Base-by-base conservation (phyloP, 371 early-diverging fungal species). In the Apophysomyces sp. region DNA sequence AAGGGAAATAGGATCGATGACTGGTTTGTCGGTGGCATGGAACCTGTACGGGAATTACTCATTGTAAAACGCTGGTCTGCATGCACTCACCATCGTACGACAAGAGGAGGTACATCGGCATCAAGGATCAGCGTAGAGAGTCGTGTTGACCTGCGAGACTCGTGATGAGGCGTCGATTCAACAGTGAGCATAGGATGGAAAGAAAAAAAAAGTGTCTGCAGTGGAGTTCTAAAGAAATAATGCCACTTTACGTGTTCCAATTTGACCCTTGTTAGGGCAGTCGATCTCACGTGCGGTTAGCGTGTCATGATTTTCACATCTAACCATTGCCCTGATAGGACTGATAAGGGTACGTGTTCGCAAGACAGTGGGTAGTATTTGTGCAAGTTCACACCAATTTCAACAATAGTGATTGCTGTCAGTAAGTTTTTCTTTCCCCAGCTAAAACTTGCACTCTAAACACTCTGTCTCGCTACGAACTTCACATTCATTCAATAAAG, bases 11-110 rank as follows among this genome's bases (percentile, higher is more conserved):
- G 69, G 69, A 39, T 69, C 69, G 7, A 60, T 44, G 21, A 69
- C 41, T 4, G 69, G 69, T 24, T 53, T 58, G 56, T 69, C 65
- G 2, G 65, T 49, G 21, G 69, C 61, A 31, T 69, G 69, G 30
- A 69, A 69, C 69, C 69, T 69, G 9, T n/a, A 7, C 3, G 9
- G 6, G 16, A n/a, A 21, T 44, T 21, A 44, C 9, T 9, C 21
- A 32, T 60, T 15, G 13, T 34, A 7, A 26, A 28, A 26, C 31
- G 18, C 49, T 7, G 6, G 8, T 21, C 9, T 4, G n/a, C 16
- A 2, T 9, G 12, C 21, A 21, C 27, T 61, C 56, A 67, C 67
- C 67, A 67, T 62, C 63, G 62, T 2, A 61, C 63, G 40, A 56
- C 41, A n/a, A 67, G 60, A 27, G 34, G 52, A 39, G 67, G 67